phyloP scores from a whole-genome alignment of 2,329 filamentous ascomycete species.

The Mollisia scopiformis region DNA sequence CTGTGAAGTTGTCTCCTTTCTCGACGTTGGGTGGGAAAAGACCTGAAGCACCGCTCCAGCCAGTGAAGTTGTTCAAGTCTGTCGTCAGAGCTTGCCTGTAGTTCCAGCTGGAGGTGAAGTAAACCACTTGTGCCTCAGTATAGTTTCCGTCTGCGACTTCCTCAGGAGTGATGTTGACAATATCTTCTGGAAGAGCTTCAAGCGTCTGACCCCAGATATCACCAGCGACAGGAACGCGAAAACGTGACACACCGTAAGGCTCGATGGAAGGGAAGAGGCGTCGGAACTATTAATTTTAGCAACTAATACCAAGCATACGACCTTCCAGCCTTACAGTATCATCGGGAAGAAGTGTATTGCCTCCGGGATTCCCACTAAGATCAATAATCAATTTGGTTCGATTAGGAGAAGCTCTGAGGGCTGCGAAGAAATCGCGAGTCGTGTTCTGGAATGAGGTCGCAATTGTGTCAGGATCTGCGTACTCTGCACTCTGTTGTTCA shows the following conservation, averaged over 20 bases:
- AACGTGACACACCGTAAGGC: slow-evolving; percentile 6
- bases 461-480: background rate
- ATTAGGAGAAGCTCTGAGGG: background rate
- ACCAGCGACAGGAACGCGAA: slow-evolving; percentile 4
- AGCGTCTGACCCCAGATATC: background rate
- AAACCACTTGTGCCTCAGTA: background rate
- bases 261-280: slow-evolving; percentile 17
- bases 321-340: slow-evolving; percentile 11
- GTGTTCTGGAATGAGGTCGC: slow-evolving; percentile 4
- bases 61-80: slow-evolving; percentile 10
- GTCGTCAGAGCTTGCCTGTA: slow-evolving; percentile 1
- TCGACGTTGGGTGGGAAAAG: slow-evolving; percentile 1
- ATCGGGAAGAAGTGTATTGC: slow-evolving; percentile 10
- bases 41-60: background rate
- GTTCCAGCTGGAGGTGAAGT: slow-evolving; percentile 1
- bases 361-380: slow-evolving; percentile 18
- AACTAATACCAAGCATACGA: too few relatives aligned
- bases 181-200: slow-evolving; percentile 1
- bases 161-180: background rate
- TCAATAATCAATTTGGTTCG: slow-evolving; percentile 18
- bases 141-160: background rate
- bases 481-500: background rate
- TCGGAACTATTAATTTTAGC: too few relatives aligned
- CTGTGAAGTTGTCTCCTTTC: slow-evolving; percentile 15
- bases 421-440: slow-evolving; percentile 7